Evolutionary conservation across 2,329 filamentous ascomycete species (phyloP), one percentile per base, ranked within the genome.

Genomic region (Camillea tinctor): DNA sequence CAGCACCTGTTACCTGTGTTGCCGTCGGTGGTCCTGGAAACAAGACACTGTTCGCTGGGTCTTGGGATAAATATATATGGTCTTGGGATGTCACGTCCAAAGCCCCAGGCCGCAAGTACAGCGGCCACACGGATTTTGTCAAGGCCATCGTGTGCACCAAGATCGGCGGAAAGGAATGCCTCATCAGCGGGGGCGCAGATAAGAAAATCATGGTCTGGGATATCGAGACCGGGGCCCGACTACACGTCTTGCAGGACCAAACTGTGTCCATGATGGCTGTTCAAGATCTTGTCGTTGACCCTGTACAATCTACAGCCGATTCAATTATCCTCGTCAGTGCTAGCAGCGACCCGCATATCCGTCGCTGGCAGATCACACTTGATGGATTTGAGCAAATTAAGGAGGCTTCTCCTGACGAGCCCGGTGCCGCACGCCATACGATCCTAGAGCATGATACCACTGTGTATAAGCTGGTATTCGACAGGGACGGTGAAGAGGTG

Each of bases 61-160:
- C 89, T 60, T 99, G 95, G 95, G 94, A 99, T 77, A 97, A 96
- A 77, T 84, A 86, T 20, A 84, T 98, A 60, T 97, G 93, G 88
- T 90, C 89, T 30, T 97, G 92, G 90, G 83, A 91, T 68, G 78
- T 89, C 30, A 78, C 81, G 19, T 85, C 85, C 3, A 80, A 79
- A 50, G 73, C 79, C 26, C 76, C 79, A 1, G 80, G 79, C n/a
- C 82, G 79, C 62, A 87, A 81, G 64, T 93, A 88, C 67, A 83
- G 84, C 60, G 93, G 92, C 4, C 94, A 98, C 74, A 81, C 84
- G 1, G 95, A 99, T 76, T 99, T 99, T 72, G 90, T 99, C 69
- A 97, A 97, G 77, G 82, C 90, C 3, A 78, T 98, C 2, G 76
- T 90, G 15, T 87, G 84, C 66, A 80, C 84, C 13, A 83, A 77